These are phyloP conservation scores for Venturia oleaginea DNA, from an alignment of 2,329 filamentous ascomycete species.

Conservation along the genomic window DNA sequence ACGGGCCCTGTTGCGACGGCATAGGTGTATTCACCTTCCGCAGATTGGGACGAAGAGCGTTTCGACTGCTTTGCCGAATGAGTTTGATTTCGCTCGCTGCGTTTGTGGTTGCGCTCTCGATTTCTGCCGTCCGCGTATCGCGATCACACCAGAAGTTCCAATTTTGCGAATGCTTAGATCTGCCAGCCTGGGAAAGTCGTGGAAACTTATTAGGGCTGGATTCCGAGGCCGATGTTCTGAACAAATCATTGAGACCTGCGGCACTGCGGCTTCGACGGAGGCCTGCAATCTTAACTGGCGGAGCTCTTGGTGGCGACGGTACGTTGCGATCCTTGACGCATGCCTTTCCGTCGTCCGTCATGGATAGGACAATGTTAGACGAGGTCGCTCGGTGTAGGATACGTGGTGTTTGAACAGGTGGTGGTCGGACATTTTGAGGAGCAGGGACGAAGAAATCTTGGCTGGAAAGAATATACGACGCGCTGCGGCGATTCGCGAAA, in stretches of 20 bases:
- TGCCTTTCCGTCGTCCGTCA: constrained; percentile 86
- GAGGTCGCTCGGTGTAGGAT: constrained; percentile 6
- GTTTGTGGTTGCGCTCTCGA: constrained; percentile 50
- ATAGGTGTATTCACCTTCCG: constrained; percentile 55
- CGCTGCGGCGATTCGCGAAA: constrained; percentile 38
- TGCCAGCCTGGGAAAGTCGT: constrained; percentile 39
- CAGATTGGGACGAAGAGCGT: constrained; percentile 42
- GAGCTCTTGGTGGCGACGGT: constrained; percentile 54
- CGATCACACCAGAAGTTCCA: constrained; percentile 90
- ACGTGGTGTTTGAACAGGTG: constrained; percentile 10
- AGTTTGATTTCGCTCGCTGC: constrained; percentile 75
- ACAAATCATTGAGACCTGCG: constrained; percentile 34
- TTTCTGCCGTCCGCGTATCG: constrained; percentile 67
- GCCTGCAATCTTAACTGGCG: constrained; percentile 39
- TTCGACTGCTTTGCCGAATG: constrained; percentile 48
- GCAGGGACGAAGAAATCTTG: constrained; percentile 22
- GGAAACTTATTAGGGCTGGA: constrained; percentile 22
- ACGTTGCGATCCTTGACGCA: constrained; percentile 62
- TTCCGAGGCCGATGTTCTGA: constrained; percentile 21
- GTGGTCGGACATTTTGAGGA: constrained; percentile 23
- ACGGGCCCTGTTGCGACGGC: constrained; percentile 26
- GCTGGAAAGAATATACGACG: constrained; percentile 26
- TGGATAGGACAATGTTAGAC: constrained; percentile 63
- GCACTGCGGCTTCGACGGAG: constrained; percentile 66
- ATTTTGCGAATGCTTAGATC: constrained; percentile 77